These are phyloP conservation scores for Taphrina communis DNA, from an alignment of 1,139 yeast genomes.

Conservation along the genomic window DNA sequence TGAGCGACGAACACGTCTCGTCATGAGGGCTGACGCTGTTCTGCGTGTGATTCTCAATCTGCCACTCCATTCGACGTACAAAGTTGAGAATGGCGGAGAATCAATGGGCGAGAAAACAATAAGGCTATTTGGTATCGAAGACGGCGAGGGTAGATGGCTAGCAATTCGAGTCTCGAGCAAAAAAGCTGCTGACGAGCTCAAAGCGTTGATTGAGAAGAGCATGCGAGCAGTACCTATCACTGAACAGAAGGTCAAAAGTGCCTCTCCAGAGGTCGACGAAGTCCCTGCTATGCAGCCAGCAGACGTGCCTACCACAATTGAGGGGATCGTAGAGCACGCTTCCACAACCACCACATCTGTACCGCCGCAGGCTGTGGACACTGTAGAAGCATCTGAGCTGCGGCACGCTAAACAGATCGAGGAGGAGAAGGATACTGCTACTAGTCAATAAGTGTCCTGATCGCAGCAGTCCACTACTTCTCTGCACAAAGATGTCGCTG, in stretches of 20 bases:
- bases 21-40: conserved; percentile 91
- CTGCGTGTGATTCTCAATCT: conserved; percentile 81
- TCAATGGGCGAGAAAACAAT: conserved; percentile 37
- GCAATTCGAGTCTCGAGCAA: conserved; percentile 33
- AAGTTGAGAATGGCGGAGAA: conserved; percentile 37
- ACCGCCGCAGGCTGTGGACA: background rate
- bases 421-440: conserved; percentile 1
- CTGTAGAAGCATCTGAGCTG: conserved; percentile 21
- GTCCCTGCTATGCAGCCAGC: background rate
- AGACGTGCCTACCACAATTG: background rate
- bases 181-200: conserved; percentile 23
- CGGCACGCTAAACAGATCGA: background rate
- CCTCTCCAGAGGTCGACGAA: background rate
- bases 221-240: background rate
- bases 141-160: conserved; percentile 32
- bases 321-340: background rate
- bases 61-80: conserved; percentile 55
- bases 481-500: background rate
- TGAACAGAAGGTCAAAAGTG: background rate
- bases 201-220: background rate
- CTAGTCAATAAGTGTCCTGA: background rate
- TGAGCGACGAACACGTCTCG: conserved; percentile 47
- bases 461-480: too few species aligned
- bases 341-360: background rate
- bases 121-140: conserved; percentile 30